Base-by-base conservation (phyloP, 331 rosid genomes). In the Acacia pycnantha region DNA sequence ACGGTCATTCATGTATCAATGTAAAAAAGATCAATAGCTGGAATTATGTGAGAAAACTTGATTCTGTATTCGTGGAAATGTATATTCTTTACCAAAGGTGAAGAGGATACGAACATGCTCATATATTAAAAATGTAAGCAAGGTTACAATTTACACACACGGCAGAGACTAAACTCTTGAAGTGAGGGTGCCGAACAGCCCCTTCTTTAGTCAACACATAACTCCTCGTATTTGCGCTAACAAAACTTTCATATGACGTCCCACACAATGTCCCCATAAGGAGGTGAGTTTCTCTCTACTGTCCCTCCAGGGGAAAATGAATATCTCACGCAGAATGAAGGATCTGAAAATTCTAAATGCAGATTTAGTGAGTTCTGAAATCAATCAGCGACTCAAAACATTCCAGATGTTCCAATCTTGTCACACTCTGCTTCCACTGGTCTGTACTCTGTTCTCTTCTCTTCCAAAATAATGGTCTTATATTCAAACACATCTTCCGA, bases 401-500 rank as follows among this genome's bases (percentile, higher is more conserved):
- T 40, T 0, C 26, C 26, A 27, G 15, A 22, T 16, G 61, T 47
- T 26, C 75, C 24, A 66, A 66, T 48, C 50, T 13, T 33, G 2
- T 43, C 66, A 31, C 35, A 31, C 65, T 4, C 27, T 37, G 19
- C 13, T 22, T 40, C 43, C 70, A 31, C 35, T 46, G 47, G 70
- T 48, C n/a, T 11, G 15, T 31, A 40, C 77, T 77, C 44, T 11
- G 54, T 74, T 71, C 43, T 76, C 27, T 74, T 79, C 43, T 76
- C 35, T 6, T 31, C 31, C 31, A 29, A 12, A 75, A 64, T 16
- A 51, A 70, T 2, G 40, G 68, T 65, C 29, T 69, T 69, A 62
- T 83, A 77, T 75, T 80, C 80, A 74, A 78, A 40, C 70, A 68
- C 33, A 18, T 44, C n/a, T n/a, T n/a, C n/a, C n/a, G n/a, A n/a